Evolutionary conservation across 2,329 filamentous ascomycete species (phyloP), one percentile per base, ranked within the genome.

Genomic region (Aspergillus texensis): DNA sequence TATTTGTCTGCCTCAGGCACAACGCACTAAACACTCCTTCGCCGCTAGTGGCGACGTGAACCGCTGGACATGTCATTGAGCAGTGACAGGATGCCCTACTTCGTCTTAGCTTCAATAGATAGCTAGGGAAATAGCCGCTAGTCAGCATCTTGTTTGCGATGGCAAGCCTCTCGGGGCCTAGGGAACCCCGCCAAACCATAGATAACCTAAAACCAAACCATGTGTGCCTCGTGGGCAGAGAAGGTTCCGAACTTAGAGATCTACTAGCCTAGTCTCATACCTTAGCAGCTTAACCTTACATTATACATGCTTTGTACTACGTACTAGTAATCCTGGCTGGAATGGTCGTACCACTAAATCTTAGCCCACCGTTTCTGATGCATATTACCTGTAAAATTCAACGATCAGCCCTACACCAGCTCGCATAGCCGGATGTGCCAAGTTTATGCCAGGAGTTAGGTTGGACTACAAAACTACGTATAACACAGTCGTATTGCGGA

Each of bases 181-280:
- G 41, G 32, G 53, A 52, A 57, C 39, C 60, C 32, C 60, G 60
- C 60, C 43, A 58, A 50, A 57, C 45, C 52, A 39, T 58, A 62
- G 61, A 62, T 62, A 62, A 58, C 56, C 56, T 57, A 58, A 62
- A 55, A 39, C n/a, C 52, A 39, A 55, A 41, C 34, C 52, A 55
- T 55, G 52, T 55, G 52, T 36, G 32, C 34, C 34, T 39, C 32
- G 52, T 36, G 52, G 32, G 52, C 32, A 36, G 52, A 36, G 32
- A 55, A 55, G 52, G 52, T 55, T 55, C 52, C 52, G 52, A 55
- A 55, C 52, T 26, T 55, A 55, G 32, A 55, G 52, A 55, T 55
- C 52, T 55, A 55, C 58, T 53, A 45, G 39, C 39, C 41, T 61
- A 61, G 58, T 54, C 41, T 45, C 50, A 53, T 54, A 28, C 28